Base-by-base conservation (phyloP, 495 filamentous ascomycete species). In the Penicillium flavigenum region DNA sequence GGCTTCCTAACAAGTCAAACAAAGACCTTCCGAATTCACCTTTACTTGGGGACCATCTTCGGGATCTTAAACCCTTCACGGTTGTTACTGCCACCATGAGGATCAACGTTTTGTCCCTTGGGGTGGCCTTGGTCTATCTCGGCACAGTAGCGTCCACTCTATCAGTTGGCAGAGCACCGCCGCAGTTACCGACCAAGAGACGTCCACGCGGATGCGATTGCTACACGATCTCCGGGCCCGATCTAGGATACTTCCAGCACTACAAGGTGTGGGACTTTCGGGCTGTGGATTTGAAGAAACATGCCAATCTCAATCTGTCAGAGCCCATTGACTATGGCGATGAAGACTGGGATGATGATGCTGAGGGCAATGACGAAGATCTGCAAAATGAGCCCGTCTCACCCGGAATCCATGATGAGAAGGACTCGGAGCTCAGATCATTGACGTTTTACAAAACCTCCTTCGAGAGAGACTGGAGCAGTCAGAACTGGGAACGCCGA, bases 251-350 rank as follows among this genome's bases (percentile, higher is more conserved):
- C 72, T 89, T 88, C 67, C 77, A 76, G 20, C 74, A 82, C 62
- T 84, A 89, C 73, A 78, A 78, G 36, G 83, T 89, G 68, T 86
- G 80, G 73, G 88, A 91, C 72, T 91, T 86, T 65, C 83, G 87
- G 20, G 47, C 66, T 17, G 64, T 73, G 17, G 59, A 70, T n/a
- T 59, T 73, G 31, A 63, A 24, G 3, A 50, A 36, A 31, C 31
- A 54, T 31, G 38, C 41, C 51, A 32, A 60, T 50, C 20, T 51
- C n/a, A 36, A 53, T 41, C 47, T 46, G 17, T 39, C 56, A 64
- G 43, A 79, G 68, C 1, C 55, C 43, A 24, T 60, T 60, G n/a
- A 73, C 72, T 11, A 78, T 66, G 59, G 52, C 70, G 42, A 81
- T 64, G 67, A 77, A 79, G 62, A 62, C 54, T 29, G 66, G 67